Percentiles rank a stretch among this genome's conserved stretches.
Conservation (phyloP, 306 rosid species). For the Acacia crassicarpa region DNA sequence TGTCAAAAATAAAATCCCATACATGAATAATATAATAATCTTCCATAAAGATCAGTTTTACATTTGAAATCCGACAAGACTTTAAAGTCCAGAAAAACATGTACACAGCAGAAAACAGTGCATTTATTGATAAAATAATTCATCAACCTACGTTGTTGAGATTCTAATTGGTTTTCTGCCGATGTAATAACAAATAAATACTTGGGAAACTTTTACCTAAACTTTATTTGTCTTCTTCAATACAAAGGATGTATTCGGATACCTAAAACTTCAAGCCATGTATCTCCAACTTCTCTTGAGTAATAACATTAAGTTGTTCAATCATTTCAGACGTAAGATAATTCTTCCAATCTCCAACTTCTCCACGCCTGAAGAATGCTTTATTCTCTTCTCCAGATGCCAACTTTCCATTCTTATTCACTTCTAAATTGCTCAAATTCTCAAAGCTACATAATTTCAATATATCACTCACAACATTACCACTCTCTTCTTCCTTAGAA, state of each 20-base stretch:
- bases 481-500: slow-evolving; percentile 22
- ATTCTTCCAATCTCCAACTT: slow-evolving; percentile 43
- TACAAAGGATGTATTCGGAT: neutral
- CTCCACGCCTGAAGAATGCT: slow-evolving; percentile 31
- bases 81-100: neutral
- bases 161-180: neutral
- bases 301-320: neutral
- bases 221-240: neutral
- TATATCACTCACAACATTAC: slow-evolving; percentile 27
- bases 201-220: neutral
- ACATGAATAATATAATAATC: neutral
- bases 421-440: slow-evolving; percentile 37
- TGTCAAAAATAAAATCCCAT: no score
- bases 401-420: slow-evolving; percentile 41
- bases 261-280: slow-evolving; percentile 12
- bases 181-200: neutral
- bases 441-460: slow-evolving; percentile 43
- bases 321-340: slow-evolving; percentile 27
- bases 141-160: neutral
- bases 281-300: slow-evolving; percentile 17
- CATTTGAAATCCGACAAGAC: neutral
- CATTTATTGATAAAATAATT: neutral
- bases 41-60: neutral
- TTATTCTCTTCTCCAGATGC: slow-evolving; percentile 18
- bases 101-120: neutral